A percentile compares a stretch with the other conserved stretches of the same genome.
Conservation (phyloP, 495 filamentous ascomycete genomes). For the Penicillium daleae region DNA sequence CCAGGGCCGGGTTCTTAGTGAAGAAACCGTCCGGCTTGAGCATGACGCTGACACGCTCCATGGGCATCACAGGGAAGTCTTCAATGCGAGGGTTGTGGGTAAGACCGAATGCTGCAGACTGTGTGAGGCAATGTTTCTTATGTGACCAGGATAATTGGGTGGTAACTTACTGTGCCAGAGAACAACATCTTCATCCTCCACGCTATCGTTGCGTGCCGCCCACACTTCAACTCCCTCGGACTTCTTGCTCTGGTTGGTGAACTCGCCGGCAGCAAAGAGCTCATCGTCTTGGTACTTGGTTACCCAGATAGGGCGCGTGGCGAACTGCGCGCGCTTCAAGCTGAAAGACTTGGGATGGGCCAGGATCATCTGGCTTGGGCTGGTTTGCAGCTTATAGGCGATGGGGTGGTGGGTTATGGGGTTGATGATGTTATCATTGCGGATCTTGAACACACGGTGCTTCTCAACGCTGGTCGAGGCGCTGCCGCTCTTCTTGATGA, state of each 20-base stretch:
- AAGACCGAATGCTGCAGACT: conserved; percentile 56
- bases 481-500: conserved; percentile 64
- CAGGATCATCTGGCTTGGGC: conserved; percentile 78
- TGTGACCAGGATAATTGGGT: neutral
- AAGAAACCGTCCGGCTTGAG: conserved; percentile 80
- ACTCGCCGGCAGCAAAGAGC: conserved; percentile 80
- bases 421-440: conserved; percentile 70
- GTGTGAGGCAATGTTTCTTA: conserved; percentile 4
- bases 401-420: conserved; percentile 75
- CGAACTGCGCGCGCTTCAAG: conserved; percentile 77
- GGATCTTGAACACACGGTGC: conserved; percentile 82
- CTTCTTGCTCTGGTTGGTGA: conserved; percentile 81
- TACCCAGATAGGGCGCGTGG: conserved; percentile 81
- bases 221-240: conserved; percentile 51
- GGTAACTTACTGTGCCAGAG: conserved; percentile 47
- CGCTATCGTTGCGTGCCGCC: conserved; percentile 49
- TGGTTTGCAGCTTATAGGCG: conserved; percentile 76
- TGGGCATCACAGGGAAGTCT: conserved; percentile 70
- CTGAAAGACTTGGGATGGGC: conserved; percentile 72
- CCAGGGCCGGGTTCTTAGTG: conserved; percentile 71
- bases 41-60: conserved; percentile 52
- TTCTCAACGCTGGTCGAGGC: conserved; percentile 61
- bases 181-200: conserved; percentile 53
- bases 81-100: conserved; percentile 64
- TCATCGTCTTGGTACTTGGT: conserved; percentile 79